Percentiles rank a stretch among this genome's conserved stretches.
Evolutionary conservation across 202 grass and related monocot genomes (phyloP).

Genomic region (Bolboschoenoplectus hybrid): DNA sequence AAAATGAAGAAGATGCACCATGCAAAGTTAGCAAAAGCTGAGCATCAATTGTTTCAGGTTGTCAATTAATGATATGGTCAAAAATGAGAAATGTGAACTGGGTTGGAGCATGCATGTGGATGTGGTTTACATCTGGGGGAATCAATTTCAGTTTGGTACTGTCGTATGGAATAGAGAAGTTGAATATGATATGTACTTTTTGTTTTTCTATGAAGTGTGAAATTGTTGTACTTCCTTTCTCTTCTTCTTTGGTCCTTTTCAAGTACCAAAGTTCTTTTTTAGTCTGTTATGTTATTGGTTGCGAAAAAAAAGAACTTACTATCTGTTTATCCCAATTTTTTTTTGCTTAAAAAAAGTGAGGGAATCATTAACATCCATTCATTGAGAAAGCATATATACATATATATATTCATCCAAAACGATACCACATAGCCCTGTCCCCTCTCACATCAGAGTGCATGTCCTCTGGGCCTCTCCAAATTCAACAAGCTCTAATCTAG

Average conservation of each 20-base stretch:
- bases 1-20: constrained; percentile 7
- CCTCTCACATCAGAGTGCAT: neutral
- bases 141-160: constrained; percentile 16
- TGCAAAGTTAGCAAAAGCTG: constrained; percentile 18
- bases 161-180: constrained; percentile 13
- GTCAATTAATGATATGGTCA: neutral
- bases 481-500: neutral
- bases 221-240: constrained; percentile 3
- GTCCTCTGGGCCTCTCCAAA: constrained; percentile 9
- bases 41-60: constrained; percentile 5
- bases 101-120: neutral
- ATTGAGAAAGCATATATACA: neutral
- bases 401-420: neutral
- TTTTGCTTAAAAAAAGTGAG: neutral
- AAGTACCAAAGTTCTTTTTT: neutral
- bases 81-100: neutral
- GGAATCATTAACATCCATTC: neutral
- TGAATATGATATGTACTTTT: constrained; percentile 30
- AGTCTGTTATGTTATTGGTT: neutral
- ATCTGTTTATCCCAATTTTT: neutral
- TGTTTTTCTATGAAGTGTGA: neutral
- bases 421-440: neutral
- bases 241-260: neutral
- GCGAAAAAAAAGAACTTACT: neutral
- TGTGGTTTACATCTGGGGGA: neutral